phyloP scores from a whole-genome alignment of 768 basidiomycete species.

The Dictyophora rubrovolvata region DNA sequence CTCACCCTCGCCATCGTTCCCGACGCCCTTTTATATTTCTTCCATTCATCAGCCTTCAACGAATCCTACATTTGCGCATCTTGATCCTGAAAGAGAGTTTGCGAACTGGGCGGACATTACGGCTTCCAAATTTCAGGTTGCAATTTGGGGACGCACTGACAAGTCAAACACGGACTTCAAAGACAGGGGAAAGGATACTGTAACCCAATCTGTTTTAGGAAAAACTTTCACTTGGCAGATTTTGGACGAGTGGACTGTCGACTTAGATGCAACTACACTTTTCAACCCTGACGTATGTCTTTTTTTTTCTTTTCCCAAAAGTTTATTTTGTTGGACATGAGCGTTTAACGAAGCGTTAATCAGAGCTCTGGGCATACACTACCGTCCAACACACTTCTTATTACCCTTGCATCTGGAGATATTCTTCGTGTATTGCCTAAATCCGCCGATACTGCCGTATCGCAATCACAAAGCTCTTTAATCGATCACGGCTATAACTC shows the following conservation, averaged over 20 bases:
- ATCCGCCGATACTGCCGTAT: constrained; percentile 29
- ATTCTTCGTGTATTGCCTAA: constrained; percentile 29
- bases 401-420: constrained; percentile 51
- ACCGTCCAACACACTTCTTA: constrained; percentile 64
- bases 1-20: background rate
- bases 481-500: constrained; percentile 14
- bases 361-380: constrained; percentile 36
- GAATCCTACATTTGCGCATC: constrained; percentile 63
- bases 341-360: background rate
- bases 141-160: constrained; percentile 43
- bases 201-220: constrained; percentile 14
- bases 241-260: constrained; percentile 58
- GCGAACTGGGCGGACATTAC: constrained; percentile 44
- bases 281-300: constrained; percentile 52
- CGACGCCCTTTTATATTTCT: constrained; percentile 62
- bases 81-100: constrained; percentile 45
- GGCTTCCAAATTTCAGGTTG: constrained; percentile 40
- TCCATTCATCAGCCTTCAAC: constrained; percentile 74
- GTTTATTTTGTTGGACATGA: background rate
- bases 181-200: constrained; percentile 40
- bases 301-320: background rate
- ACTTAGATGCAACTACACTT: constrained; percentile 45
- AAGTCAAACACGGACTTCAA: constrained; percentile 13
- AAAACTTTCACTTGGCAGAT: constrained; percentile 41
- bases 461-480: constrained; percentile 14